Percentiles rank a stretch among this genome's conserved stretches.
These are phyloP conservation scores for Sclerotiophoma versabilis DNA, from an alignment of 2,329 filamentous ascomycete species.

Conservation along the genomic window DNA sequence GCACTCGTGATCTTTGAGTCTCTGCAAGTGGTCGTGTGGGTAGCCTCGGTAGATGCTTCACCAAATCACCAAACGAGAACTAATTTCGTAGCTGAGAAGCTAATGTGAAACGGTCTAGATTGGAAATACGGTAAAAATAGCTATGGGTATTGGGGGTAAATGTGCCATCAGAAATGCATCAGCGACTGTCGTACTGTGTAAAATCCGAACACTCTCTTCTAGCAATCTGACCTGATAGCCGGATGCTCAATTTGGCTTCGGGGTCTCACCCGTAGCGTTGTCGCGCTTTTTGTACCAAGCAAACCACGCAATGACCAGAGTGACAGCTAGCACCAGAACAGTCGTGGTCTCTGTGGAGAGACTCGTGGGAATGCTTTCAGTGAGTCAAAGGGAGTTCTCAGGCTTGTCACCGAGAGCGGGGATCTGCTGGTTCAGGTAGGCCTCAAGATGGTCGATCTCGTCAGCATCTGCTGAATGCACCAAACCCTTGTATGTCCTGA, in stretches of 20 bases:
- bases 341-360: slow-evolving; percentile 26
- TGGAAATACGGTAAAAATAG: background rate
- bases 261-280: background rate
- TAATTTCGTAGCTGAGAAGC: too few relatives aligned
- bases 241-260: background rate
- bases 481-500: slow-evolving; percentile 76
- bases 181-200: background rate
- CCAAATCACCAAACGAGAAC: too few relatives aligned
- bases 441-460: slow-evolving; percentile 84
- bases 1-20: too few relatives aligned
- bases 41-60: too few relatives aligned
- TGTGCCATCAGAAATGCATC: background rate
- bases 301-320: slow-evolving; percentile 36
- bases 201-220: background rate
- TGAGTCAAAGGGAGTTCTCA: slow-evolving; percentile 45
- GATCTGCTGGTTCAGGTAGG: slow-evolving; percentile 62
- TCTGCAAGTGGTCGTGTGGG: too few relatives aligned
- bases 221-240: background rate
- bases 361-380: background rate
- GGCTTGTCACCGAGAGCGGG: slow-evolving; percentile 54
- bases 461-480: slow-evolving; percentile 76
- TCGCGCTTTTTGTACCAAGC: slow-evolving; percentile 31
- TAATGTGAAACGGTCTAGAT: background rate
- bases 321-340: slow-evolving; percentile 32
- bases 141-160: background rate